Conservation (phyloP, 176 grass and related monocot genomes). For the Leersia perrieri region DNA sequence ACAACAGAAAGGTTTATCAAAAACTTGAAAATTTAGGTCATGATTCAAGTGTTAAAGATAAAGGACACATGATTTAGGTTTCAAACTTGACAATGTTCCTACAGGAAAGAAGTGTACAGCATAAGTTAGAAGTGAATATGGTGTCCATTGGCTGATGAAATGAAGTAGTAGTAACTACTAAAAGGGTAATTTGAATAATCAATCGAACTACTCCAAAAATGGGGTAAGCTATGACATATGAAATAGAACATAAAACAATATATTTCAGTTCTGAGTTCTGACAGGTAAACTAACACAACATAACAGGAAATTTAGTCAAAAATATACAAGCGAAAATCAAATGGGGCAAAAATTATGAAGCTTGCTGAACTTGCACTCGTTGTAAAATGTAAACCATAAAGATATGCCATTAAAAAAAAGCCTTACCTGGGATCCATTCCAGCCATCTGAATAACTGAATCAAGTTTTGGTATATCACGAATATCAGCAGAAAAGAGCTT, state of each 20-base stretch:
- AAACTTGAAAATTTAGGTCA: slow-evolving; percentile 20
- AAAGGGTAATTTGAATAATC: background rate
- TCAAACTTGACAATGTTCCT: background rate
- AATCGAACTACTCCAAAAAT: slow-evolving; percentile 8
- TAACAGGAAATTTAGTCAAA: slow-evolving; percentile 4
- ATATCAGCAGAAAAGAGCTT: slow-evolving; percentile 89
- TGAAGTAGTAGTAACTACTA: background rate
- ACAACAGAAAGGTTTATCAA: slow-evolving; percentile 64
- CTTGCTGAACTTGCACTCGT: background rate
- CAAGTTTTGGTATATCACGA: slow-evolving; percentile 70
- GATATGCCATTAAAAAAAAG: slow-evolving; percentile 5
- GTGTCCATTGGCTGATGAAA: slow-evolving; percentile 18
- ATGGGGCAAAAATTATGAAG: background rate
- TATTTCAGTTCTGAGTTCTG: background rate
- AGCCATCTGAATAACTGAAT: slow-evolving; percentile 63
- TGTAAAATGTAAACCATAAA: background rate
- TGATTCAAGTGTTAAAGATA: slow-evolving; percentile 16
- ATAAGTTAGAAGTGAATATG: slow-evolving; percentile 4
- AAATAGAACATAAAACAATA: background rate
- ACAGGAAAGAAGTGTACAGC: background rate
- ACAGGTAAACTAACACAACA: background rate
- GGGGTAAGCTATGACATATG: background rate
- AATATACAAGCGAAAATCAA: background rate
- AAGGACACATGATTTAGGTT: background rate
- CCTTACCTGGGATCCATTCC: slow-evolving; percentile 74